phyloP scores from a whole-genome alignment of 805 yeast species.

The Candida maesae region DNA sequence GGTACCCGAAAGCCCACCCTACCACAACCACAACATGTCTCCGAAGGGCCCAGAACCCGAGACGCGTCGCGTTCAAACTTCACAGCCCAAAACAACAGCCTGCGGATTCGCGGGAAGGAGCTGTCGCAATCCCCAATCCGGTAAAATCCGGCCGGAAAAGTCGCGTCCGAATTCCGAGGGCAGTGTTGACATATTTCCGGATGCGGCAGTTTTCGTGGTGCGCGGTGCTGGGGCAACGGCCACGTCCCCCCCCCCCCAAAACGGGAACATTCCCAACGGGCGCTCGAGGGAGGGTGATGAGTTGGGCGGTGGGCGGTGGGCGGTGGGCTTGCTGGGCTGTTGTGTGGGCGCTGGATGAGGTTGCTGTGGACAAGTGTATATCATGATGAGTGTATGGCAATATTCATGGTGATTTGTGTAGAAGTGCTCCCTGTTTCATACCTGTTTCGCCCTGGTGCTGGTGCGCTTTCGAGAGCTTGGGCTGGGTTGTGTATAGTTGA shows the following conservation, averaged over 20 bases:
- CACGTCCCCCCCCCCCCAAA: not conserved
- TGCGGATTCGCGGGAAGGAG: not conserved
- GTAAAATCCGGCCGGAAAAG: conserved; percentile 1
- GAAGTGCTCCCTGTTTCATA: not conserved
- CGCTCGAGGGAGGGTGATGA: no score
- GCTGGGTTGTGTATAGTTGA: no score
- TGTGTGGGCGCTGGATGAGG: no score
- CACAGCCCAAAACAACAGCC: not conserved
- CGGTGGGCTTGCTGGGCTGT: not conserved
- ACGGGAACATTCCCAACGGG: not conserved
- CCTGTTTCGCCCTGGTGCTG: no score
- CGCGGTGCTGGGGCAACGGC: conserved; percentile 1
- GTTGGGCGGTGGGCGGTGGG: no score
- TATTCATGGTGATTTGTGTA: no score
- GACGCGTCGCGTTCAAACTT: not conserved
- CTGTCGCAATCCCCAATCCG: not conserved
- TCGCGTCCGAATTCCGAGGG: not conserved
- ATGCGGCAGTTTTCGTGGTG: not conserved
- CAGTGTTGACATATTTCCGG: not conserved
- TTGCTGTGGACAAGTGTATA: no score
- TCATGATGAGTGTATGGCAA: no score
- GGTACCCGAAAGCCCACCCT: no score
- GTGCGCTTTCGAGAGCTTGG: no score
- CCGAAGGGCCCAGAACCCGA: no score
- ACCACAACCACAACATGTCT: no score